These are phyloP conservation scores for Phyllosticta ampelicida DNA, from an alignment of 2,329 filamentous ascomycete species.

Conservation along the genomic window DNA sequence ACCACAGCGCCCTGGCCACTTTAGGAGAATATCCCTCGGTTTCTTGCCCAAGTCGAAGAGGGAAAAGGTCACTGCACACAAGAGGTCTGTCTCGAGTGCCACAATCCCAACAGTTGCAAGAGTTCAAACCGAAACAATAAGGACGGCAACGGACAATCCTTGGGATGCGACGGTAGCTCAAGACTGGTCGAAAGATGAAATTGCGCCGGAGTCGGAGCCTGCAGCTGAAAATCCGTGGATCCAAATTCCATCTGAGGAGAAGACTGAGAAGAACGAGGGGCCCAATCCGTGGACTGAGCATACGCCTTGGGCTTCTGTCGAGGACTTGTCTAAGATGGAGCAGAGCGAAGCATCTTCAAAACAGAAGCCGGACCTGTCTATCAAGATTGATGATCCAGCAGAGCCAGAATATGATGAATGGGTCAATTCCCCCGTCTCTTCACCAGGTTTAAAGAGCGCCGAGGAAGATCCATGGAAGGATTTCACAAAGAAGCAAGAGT, in stretches of 20 bases:
- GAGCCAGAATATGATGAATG: background rate
- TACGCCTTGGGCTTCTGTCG: background rate
- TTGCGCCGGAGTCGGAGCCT: background rate
- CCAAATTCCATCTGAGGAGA: background rate
- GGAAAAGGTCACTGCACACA: constrained; percentile 2
- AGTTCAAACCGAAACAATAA: background rate
- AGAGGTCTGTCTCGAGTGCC: constrained; percentile 4
- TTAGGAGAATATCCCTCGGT: background rate
- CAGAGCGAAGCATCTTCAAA: background rate
- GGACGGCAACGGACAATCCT: background rate
- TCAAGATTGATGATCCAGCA: background rate
- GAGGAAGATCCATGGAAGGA: constrained; percentile 8
- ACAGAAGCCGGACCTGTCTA: background rate
- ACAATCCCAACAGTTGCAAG: constrained; percentile 1
- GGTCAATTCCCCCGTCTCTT: constrained; percentile 1
- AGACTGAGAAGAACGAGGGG: background rate
- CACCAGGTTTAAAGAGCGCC: constrained; percentile 1
- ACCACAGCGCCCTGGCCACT: background rate
- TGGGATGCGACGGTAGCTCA: background rate
- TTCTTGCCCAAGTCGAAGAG: constrained; percentile 1
- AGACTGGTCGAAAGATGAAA: background rate
- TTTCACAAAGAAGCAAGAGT: constrained; percentile 1
- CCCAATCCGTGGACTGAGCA: background rate
- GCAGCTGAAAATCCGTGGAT: background rate
- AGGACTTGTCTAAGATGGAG: background rate